Evolutionary conservation across 78 protist genomes (phyloP), one percentile per base, ranked within the genome.

Genomic region (Goniomonas avonlea): DNA sequence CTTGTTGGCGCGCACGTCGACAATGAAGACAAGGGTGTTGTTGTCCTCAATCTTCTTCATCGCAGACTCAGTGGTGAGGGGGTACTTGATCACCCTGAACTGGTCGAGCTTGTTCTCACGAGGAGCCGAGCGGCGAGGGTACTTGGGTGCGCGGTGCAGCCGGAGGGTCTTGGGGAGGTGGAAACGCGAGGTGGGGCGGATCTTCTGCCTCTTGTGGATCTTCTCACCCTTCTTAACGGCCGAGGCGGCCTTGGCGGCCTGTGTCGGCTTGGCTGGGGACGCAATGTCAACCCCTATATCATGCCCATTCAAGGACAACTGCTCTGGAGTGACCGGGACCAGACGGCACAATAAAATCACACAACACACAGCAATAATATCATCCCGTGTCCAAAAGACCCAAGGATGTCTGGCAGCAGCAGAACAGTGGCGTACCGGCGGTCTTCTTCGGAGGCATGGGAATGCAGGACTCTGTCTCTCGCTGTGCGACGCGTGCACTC

Each of bases 21-120:
- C 92, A 74, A 97, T 82, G 93, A 95, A 97, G 66, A 91, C 92
- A 43, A 97, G 86, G 69, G 99, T 96, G 95, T 96, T 96, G 94
- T 88, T 82, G 61, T 85, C 94, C 85, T 97, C 99, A 53, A 96
- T 91, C 94, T 91, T 83, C 92, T 90, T 88, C 95, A 94, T 87
- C 73, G 98, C 97, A 11, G 92, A 65, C 86, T 96, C 99, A 27
- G 98, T 92, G 53, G 93, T 92, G 65, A 94, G 85, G 27, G 99
- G 99, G 85, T 83, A 82, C 74, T 63, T 79, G 37, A 79, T n/a
- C 32, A 66, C 39, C 70, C 34, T 29, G 68, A 37, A 81, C 27
- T 84, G 55, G 80, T 92, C 93, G 18, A 81, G 37, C 66, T n/a
- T 38, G 70, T 7, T 3, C 31, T 1, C 55, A 32, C 15, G 15